Conservation (phyloP, 2,329 filamentous ascomycete genomes). For the Penicillium thymicola region DNA sequence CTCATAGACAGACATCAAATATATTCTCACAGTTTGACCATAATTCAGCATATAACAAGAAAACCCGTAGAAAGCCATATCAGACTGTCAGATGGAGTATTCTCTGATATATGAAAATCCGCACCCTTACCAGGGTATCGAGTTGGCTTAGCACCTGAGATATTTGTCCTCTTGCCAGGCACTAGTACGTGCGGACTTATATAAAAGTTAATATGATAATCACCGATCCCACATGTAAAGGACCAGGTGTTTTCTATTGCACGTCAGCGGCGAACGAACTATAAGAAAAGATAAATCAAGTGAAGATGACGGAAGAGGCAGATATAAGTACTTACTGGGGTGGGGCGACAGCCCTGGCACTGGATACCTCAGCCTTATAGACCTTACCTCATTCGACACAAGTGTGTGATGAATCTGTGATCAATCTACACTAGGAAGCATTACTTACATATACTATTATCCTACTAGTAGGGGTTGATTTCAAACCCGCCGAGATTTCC, state of each 20-base stretch:
- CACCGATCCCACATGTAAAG: not conserved
- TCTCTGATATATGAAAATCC: no score
- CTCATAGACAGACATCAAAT: not conserved
- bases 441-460: not conserved
- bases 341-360: not conserved
- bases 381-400: conserved; percentile 3
- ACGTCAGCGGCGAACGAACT: not conserved
- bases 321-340: not conserved
- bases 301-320: not conserved
- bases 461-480: not conserved
- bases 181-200: no score
- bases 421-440: not conserved
- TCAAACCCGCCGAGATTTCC: conserved; percentile 1
- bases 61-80: not conserved
- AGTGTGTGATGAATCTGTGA: not conserved
- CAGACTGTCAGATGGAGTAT: not conserved
- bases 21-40: not conserved
- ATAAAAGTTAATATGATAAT: no score
- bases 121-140: not conserved
- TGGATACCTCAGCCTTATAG: not conserved
- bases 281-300: not conserved
- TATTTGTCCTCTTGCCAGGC: not conserved
- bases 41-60: not conserved
- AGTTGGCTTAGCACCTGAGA: no score
- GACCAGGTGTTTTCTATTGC: no score